Evolutionary conservation across 2,329 filamentous ascomycete genomes (phyloP).

Genomic region (Xylariaceae sp.): DNA sequence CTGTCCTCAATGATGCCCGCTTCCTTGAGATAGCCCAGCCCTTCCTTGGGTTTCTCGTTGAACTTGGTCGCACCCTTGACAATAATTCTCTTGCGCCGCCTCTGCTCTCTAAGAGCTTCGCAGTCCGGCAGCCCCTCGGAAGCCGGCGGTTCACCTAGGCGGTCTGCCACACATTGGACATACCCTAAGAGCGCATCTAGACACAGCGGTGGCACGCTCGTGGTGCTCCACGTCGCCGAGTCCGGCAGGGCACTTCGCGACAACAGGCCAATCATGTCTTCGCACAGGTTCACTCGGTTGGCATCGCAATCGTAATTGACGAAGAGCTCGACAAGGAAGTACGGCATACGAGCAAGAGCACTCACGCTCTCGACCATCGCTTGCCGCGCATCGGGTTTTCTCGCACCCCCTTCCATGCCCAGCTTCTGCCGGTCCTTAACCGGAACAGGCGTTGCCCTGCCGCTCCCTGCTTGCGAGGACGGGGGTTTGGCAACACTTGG

Average conservation of each 20-base stretch:
- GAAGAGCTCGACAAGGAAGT: conserved; percentile 91
- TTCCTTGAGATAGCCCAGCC: conserved; percentile 77
- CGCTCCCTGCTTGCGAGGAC: conserved; percentile 68
- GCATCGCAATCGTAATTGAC: conserved; percentile 97
- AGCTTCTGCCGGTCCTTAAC: conserved; percentile 90
- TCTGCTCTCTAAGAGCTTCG: conserved; percentile 60
- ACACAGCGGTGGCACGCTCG: conserved; percentile 91
- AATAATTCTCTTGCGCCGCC: conserved; percentile 79
- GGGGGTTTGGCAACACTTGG: conserved; percentile 79
- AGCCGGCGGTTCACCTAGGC: conserved; percentile 65
- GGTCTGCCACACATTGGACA: conserved; percentile 84
- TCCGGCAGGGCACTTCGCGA: conserved; percentile 94
- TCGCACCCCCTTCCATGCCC: conserved; percentile 82
- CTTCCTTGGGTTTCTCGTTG: conserved; percentile 88
- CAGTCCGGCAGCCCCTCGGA: conserved; percentile 63
- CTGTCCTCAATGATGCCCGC: conserved; percentile 82
- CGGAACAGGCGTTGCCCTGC: conserved; percentile 81
- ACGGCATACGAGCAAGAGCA: conserved; percentile 84
- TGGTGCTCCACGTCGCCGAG: conserved; percentile 97
- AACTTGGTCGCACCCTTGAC: conserved; percentile 85
- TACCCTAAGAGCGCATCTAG: conserved; percentile 87
- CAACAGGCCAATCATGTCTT: conserved; percentile 89
- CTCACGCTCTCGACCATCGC: conserved; percentile 98
- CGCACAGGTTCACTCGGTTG: conserved; percentile 84
- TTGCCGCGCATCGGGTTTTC: conserved; percentile 92